Percentiles rank a stretch among this genome's conserved stretches.
These are phyloP conservation scores for Fusarium citri DNA, from an alignment of 2,329 filamentous ascomycete genomes.

Conservation along the genomic window DNA sequence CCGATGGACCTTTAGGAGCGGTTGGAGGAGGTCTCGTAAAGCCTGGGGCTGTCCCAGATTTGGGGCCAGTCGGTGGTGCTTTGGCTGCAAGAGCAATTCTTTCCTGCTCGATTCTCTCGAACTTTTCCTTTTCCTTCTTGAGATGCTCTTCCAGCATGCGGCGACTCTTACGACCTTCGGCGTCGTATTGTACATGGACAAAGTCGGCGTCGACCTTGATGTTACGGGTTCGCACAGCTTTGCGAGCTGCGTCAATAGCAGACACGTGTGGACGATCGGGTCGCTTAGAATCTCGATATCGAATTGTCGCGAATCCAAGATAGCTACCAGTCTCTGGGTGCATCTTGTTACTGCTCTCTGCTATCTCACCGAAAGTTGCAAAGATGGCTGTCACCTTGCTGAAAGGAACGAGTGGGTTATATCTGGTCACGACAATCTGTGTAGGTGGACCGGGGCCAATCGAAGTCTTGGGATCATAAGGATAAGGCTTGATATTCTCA, in stretches of 20 bases:
- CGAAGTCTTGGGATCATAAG: conserved; percentile 84
- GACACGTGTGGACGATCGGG: conserved; percentile 61
- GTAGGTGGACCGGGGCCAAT: conserved; percentile 90
- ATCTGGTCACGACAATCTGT: conserved; percentile 94
- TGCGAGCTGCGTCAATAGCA: conserved; percentile 83
- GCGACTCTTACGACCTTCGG: conserved; percentile 85
- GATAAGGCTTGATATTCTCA: conserved; percentile 84
- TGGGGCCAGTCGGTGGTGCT: conserved; percentile 54
- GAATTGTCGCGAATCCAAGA: conserved; percentile 91
- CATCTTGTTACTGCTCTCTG: conserved; percentile 91
- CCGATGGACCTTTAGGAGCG: conserved; percentile 87
- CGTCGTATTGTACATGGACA: conserved; percentile 88
- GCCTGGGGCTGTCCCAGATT: conserved; percentile 43
- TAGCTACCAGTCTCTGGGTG: conserved; percentile 95
- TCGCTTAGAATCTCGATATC: conserved; percentile 79
- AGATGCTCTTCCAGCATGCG: conserved; percentile 81
- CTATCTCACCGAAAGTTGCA: conserved; percentile 85
- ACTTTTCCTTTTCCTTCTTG: conserved; percentile 73
- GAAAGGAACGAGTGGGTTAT: conserved; percentile 88
- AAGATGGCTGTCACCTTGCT: conserved; percentile 81
- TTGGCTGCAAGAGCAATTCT: conserved; percentile 49
- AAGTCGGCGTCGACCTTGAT: conserved; percentile 81
- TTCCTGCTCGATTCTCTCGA: conserved; percentile 65
- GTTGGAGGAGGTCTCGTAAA: conserved; percentile 74
- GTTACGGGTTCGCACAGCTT: conserved; percentile 80